Percentiles rank a stretch among this genome's conserved stretches.
phyloP scores from a whole-genome alignment of 208 protist species.

The Trypanosoma theileri region DNA sequence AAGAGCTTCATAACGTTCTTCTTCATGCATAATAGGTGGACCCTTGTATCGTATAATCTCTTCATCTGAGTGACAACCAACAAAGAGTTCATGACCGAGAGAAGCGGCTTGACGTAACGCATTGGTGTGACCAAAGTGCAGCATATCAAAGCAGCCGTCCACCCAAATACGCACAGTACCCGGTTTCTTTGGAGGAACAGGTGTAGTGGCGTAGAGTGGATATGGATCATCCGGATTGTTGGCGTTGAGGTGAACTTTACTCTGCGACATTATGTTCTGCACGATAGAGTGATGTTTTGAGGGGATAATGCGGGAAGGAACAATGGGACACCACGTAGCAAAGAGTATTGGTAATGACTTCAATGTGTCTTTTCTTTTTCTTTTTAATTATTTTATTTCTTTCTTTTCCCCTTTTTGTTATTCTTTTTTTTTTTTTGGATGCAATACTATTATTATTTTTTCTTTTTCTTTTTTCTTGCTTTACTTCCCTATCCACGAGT shows the following conservation, averaged over 20 bases:
- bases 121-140: slow-evolving; percentile 91
- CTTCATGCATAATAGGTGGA: slow-evolving; percentile 96
- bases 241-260: slow-evolving; percentile 67
- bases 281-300: no score
- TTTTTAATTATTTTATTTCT: no score
- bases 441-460: no score
- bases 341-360: no score
- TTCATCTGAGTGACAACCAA: slow-evolving; percentile 96
- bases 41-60: slow-evolving; percentile 96
- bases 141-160: slow-evolving; percentile 91
- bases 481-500: no score
- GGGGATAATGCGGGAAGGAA: no score
- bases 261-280: not conserved
- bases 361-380: no score
- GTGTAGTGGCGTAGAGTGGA: slow-evolving; percentile 44
- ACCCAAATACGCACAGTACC: slow-evolving; percentile 84
- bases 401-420: no score
- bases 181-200: slow-evolving; percentile 61
- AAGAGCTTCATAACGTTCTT: slow-evolving; percentile 95
- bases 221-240: slow-evolving; percentile 66
- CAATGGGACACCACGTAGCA: no score
- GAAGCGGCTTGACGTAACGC: slow-evolving; percentile 81
- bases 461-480: no score
- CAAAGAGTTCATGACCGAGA: slow-evolving; percentile 94
- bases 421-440: no score